phyloP scores from a whole-genome alignment of 148 eudicot genomes.

The Diospyros kaki region DNA sequence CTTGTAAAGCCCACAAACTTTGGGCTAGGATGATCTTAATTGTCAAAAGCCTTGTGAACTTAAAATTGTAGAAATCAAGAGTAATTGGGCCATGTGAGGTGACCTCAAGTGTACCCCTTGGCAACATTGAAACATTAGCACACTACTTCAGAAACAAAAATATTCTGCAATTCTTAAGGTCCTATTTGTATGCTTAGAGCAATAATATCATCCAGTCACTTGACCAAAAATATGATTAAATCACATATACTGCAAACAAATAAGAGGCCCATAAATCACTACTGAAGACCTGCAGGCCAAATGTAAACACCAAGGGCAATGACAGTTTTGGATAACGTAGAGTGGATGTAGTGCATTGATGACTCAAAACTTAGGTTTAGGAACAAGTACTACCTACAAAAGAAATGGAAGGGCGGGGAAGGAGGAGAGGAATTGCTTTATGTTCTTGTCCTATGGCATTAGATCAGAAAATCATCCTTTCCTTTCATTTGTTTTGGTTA shows the following conservation, averaged over 20 bases:
- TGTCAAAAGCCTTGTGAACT: background rate
- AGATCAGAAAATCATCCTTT: background rate
- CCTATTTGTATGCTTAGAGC: background rate
- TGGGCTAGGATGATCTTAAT: background rate
- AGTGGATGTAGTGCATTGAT: background rate
- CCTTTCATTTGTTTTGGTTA: background rate
- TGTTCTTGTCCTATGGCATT: background rate
- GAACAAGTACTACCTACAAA: background rate
- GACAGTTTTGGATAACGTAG: no score
- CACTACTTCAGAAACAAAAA: background rate
- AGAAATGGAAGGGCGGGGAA: no score
- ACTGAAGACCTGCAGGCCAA: background rate
- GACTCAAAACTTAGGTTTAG: background rate
- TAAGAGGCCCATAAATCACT: background rate
- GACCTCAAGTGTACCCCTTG: background rate
- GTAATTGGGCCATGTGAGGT: background rate
- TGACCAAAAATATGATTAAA: background rate
- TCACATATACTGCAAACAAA: background rate
- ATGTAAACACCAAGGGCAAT: no score
- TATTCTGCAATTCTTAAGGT: background rate
- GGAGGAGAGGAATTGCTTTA: background rate
- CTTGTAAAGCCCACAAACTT: background rate
- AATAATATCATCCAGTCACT: background rate
- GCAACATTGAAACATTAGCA: background rate
- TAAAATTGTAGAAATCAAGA: background rate